A percentile compares a stretch with the other conserved stretches of the same genome.
These are phyloP conservation scores for Pseudocercospora eumusae DNA, from an alignment of 2,329 filamentous ascomycete genomes.

Conservation along the genomic window DNA sequence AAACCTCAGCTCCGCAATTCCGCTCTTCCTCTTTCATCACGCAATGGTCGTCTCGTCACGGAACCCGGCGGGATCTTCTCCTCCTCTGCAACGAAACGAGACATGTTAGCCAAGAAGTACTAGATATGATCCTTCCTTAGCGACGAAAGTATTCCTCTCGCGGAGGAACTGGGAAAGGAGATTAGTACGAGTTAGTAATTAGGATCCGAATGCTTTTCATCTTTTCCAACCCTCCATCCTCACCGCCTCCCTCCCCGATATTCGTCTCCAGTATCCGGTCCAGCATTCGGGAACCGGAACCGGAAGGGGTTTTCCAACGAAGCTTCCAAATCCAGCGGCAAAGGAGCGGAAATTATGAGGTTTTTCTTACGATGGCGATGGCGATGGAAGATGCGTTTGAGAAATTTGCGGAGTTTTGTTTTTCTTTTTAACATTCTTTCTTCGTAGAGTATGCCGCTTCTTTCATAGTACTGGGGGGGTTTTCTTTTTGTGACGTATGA, in stretches of 20 bases:
- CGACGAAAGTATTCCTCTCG: conserved; percentile 46
- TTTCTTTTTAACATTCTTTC: too few relatives aligned
- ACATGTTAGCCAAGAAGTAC: conserved; percentile 38
- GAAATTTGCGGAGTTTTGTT: neutral
- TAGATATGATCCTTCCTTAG: conserved; percentile 40
- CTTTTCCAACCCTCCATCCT: too few relatives aligned
- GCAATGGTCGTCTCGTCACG: conserved; percentile 29
- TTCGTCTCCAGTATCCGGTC: too few relatives aligned
- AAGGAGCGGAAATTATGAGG: neutral
- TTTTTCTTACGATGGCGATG: neutral
- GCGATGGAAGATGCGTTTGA: neutral
- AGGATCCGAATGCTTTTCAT: too few relatives aligned
- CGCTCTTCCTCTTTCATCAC: conserved; percentile 41
- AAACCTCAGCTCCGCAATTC: conserved; percentile 46
- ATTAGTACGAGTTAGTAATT: too few relatives aligned
- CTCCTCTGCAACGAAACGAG: conserved; percentile 40
- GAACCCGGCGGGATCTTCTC: too few relatives aligned
- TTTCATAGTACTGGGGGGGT: too few relatives aligned
- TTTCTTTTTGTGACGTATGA: too few relatives aligned
- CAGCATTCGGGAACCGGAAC: too few relatives aligned
- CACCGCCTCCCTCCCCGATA: too few relatives aligned
- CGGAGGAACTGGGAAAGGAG: conserved; percentile 44
- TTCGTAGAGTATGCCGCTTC: neutral
- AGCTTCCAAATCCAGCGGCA: neutral
- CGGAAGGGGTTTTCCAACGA: neutral